Evolutionary conservation across 441 rosid species (phyloP), one percentile per base, ranked within the genome.

Genomic region (Arabidopsis hybrid): DNA sequence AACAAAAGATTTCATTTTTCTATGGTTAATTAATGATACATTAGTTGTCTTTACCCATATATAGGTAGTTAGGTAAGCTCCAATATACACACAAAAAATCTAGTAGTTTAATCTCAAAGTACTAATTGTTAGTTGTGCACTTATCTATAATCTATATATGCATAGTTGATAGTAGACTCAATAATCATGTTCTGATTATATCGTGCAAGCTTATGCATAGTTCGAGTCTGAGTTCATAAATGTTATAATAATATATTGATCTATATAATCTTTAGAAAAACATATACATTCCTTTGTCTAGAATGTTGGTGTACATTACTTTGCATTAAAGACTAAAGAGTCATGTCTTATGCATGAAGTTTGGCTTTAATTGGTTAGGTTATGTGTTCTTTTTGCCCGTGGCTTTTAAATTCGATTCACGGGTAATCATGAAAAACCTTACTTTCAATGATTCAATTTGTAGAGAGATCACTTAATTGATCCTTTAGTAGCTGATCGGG

Each of bases 341-440:
- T 78, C 80, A 78, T 72, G 73, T 60, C 80, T 53, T 78, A 17
- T 67, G 65, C 80, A 78, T 78, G 80, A 77, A 72, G 80, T 66
- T 72, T 72, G 67, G 76, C 76, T 71, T 59, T 77, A 63, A 71
- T 63, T 58, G 65, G 77, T 72, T 78, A 67, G 69, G 70, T 43
- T 60, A 7, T 21, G 26, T 53, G 69, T 14, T 78, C 77, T 38
- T 72, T 78, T 52, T 52, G 11, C 49, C 39, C 61, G 76, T 72
- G 69, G 29, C 77, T 58, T 52, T 72, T 36, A 60, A 59, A 60
- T 67, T 66, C 36, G 21, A 66, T 62, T 66, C 80, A 78, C 77
- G 80, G 77, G 77, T 72, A 78, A 78, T 78, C 80, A 72, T 78
- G 43, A 21, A 58, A 59, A 65, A 51, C 32, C 39, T 14, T 66